Percentiles rank a stretch among this genome's conserved stretches.
phyloP scores from a whole-genome alignment of 805 yeast species.

The Candida mattraensis region DNA sequence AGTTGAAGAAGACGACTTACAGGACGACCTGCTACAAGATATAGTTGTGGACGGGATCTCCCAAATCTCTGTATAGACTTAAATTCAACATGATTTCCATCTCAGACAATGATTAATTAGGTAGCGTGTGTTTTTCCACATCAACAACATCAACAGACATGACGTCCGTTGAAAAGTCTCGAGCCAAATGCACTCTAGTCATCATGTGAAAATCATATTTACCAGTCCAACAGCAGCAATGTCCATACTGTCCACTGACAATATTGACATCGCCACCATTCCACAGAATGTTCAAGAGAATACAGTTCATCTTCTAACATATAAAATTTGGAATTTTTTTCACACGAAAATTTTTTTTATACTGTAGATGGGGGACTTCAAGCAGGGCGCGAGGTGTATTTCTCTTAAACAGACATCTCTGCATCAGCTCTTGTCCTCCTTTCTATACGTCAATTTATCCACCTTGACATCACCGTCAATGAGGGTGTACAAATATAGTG shows the following conservation, averaged over 20 bases:
- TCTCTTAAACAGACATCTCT: neutral
- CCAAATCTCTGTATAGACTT: slow-evolving; percentile 7
- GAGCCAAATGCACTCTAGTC: slow-evolving; percentile 99
- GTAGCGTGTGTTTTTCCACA: slow-evolving; percentile 99
- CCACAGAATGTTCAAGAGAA: neutral
- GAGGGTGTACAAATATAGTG: slow-evolving; percentile 81
- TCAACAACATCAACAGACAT: slow-evolving; percentile 54
- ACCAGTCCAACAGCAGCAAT: no score
- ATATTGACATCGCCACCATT: neutral
- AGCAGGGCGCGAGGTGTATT: no score
- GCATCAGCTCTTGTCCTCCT: slow-evolving; percentile 32
- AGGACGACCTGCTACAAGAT: slow-evolving; percentile 44
- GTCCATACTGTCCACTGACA: no score
- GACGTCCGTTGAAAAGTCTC: slow-evolving; percentile 57
- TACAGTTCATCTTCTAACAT: slow-evolving; percentile 1
- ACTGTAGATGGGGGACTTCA: slow-evolving; percentile 4
- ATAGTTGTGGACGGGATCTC: slow-evolving; percentile 14
- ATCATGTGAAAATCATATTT: slow-evolving; percentile 49
- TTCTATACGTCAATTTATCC: slow-evolving; percentile 75
- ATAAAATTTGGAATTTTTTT: slow-evolving; percentile 9
- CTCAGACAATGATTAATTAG: slow-evolving; percentile 73
- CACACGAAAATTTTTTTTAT: slow-evolving; percentile 4
- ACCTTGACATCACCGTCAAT: slow-evolving; percentile 84
- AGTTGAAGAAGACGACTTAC: slow-evolving; percentile 55
- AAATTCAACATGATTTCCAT: slow-evolving; percentile 9